These are phyloP conservation scores for Helotiales sp. DNA, from an alignment of 2,329 filamentous ascomycete genomes.

Conservation along the genomic window DNA sequence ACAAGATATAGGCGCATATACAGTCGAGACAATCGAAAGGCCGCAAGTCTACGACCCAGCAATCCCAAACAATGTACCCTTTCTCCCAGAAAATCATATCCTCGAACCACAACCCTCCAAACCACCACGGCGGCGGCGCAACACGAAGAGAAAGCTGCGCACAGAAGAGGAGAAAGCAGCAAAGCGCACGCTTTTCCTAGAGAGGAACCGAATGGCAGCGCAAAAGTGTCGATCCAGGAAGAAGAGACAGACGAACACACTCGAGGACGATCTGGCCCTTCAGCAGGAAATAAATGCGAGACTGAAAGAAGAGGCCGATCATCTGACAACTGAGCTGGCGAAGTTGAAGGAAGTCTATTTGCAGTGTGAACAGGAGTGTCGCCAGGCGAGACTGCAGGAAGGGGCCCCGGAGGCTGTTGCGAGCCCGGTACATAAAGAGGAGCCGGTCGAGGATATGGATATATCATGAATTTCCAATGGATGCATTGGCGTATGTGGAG, in stretches of 20 bases:
- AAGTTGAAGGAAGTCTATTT: background rate
- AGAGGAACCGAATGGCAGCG: slow-evolving; percentile 12
- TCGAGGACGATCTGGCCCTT: slow-evolving; percentile 10
- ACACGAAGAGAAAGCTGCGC: slow-evolving; percentile 5
- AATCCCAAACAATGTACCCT: background rate
- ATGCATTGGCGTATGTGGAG: background rate
- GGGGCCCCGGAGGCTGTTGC: background rate
- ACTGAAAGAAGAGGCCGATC: background rate
- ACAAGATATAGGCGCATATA: background rate
- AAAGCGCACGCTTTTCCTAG: slow-evolving; percentile 1
- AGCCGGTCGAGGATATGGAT: background rate
- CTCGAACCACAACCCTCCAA: background rate
- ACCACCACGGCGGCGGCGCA: slow-evolving; percentile 1
- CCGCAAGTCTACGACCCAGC: background rate
- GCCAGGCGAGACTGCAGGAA: background rate
- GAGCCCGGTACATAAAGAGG: background rate
- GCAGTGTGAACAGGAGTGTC: slow-evolving; percentile 11
- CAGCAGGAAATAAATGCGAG: slow-evolving; percentile 10
- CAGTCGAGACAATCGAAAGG: background rate
- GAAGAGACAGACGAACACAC: slow-evolving; percentile 8
- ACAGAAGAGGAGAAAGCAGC: slow-evolving; percentile 2
- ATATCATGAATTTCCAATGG: background rate
- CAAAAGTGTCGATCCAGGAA: slow-evolving; percentile 15
- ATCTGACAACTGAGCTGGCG: background rate
- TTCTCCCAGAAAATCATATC: background rate